Percentiles rank a stretch among this genome's conserved stretches.
Conservation (phyloP, 805 yeast species). For the Yamadazyma ubonensis region DNA sequence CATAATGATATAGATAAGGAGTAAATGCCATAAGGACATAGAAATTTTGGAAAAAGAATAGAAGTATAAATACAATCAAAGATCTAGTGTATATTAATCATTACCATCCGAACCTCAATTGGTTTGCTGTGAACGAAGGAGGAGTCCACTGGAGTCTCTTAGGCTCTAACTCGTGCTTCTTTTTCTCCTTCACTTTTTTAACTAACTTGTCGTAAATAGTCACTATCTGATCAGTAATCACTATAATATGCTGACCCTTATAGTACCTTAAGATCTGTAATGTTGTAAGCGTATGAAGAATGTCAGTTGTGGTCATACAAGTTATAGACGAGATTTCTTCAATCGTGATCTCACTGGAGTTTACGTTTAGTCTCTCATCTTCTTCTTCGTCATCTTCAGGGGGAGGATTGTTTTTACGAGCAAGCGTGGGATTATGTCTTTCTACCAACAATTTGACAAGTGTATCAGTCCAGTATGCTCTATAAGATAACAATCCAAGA, state of each 20-base stretch:
- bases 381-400: slow-evolving; percentile 37
- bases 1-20: no score
- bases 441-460: slow-evolving; percentile 73
- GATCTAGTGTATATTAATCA: slow-evolving; percentile 5
- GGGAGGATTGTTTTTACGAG: slow-evolving; percentile 36
- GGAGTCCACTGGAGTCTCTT: slow-evolving; percentile 84
- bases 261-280: slow-evolving; percentile 86
- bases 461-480: slow-evolving; percentile 96
- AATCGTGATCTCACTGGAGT: slow-evolving; percentile 59
- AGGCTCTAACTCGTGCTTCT: slow-evolving; percentile 75
- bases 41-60: no score
- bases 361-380: slow-evolving; percentile 16
- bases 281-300: slow-evolving; percentile 89
- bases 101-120: slow-evolving; percentile 92
- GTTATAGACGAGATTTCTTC: slow-evolving; percentile 87
- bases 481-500: slow-evolving; percentile 85
- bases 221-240: slow-evolving; percentile 79
- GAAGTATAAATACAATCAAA: neutral
- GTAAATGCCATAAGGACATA: no score
- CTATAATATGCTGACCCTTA: slow-evolving; percentile 90
- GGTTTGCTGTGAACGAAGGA: slow-evolving; percentile 94
- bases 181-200: slow-evolving; percentile 56
- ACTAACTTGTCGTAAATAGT: slow-evolving; percentile 67
- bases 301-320: slow-evolving; percentile 95
- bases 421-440: slow-evolving; percentile 38